phyloP scores from a whole-genome alignment of 1,284 basidiomycete species.

The Cystobasidium sp. region DNA sequence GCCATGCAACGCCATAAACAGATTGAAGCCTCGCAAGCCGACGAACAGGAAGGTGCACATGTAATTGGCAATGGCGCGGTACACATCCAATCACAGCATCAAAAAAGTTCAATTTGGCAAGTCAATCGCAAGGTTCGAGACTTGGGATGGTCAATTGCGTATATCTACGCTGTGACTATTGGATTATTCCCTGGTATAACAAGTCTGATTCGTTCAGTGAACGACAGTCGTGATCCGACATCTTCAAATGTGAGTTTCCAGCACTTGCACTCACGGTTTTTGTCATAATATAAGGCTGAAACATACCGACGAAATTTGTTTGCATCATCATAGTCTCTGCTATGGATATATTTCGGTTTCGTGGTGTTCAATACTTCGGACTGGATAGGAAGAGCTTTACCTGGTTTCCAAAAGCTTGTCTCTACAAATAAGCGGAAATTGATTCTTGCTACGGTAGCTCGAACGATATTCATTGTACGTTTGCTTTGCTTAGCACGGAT shows the following conservation, averaged over 20 bases:
- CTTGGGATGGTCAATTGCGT: constrained; percentile 50
- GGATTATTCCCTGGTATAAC: constrained; percentile 54
- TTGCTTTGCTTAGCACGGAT: neutral
- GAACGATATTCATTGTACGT: constrained; percentile 52
- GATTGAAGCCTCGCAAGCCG: neutral
- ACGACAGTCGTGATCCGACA: no score
- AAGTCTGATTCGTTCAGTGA: constrained; percentile 47
- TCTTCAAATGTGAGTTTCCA: no score
- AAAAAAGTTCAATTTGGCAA: constrained; percentile 14
- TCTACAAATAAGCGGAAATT: constrained; percentile 47
- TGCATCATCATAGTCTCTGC: neutral
- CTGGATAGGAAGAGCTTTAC: constrained; percentile 53
- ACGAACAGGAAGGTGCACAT: neutral
- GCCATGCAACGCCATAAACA: constrained; percentile 2
- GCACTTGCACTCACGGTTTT: no score
- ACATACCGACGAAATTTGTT: no score
- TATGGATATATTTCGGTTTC: constrained; percentile 52
- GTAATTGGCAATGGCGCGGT: neutral
- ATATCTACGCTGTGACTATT: constrained; percentile 52
- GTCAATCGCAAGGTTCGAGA: constrained; percentile 54
- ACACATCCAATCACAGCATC: neutral
- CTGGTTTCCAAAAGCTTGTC: constrained; percentile 47
- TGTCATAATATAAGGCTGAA: no score
- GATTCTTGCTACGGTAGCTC: constrained; percentile 39
- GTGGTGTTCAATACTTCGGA: constrained; percentile 53